Conservation (phyloP, 2,329 filamentous ascomycete species). For the Stemphylium lycopersici region DNA sequence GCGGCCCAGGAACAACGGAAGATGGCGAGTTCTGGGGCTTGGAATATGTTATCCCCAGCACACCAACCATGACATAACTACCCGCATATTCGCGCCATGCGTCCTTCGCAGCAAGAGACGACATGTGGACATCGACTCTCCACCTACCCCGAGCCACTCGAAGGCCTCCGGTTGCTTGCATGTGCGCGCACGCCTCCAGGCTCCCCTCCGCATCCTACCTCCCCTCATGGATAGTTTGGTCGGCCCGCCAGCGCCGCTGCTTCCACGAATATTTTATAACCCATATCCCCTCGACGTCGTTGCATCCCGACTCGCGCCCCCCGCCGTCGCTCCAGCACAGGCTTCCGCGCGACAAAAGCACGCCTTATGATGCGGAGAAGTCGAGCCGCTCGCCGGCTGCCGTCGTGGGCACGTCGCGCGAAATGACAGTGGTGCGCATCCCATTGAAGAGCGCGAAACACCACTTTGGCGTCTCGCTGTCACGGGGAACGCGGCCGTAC, state of each 20-base stretch:
- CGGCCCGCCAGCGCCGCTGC: conserved; percentile 39
- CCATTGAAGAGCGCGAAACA: conserved; percentile 93
- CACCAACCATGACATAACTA: conserved; percentile 40
- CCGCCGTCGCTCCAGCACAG: conserved; percentile 75
- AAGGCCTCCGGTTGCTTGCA: conserved; percentile 29
- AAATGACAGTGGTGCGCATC: conserved; percentile 93
- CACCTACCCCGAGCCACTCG: conserved; percentile 33
- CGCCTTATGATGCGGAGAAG: conserved; percentile 67
- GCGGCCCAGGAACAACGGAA: conserved; percentile 29
- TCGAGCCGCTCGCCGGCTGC: conserved; percentile 46
- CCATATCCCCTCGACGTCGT: conserved; percentile 88
- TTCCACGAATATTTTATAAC: conserved; percentile 99
- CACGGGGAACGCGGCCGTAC: conserved; percentile 81
- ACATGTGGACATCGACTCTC: conserved; percentile 48
- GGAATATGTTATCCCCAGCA: conserved; percentile 22
- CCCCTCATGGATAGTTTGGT: conserved; percentile 18
- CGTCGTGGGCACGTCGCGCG: conserved; percentile 56
- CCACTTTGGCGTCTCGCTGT: conserved; percentile 83
- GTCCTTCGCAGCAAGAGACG: conserved; percentile 39
- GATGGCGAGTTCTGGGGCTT: conserved; percentile 20
- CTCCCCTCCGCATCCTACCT: conserved; percentile 11
- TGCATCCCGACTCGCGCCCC: conserved; percentile 81
- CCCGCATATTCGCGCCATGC: conserved; percentile 39
- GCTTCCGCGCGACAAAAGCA: conserved; percentile 82
- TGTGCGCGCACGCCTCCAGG: conserved; percentile 17